These are phyloP conservation scores for Colletotrichum sp. DNA, from an alignment of 2,329 filamentous ascomycete genomes.

Conservation along the genomic window DNA sequence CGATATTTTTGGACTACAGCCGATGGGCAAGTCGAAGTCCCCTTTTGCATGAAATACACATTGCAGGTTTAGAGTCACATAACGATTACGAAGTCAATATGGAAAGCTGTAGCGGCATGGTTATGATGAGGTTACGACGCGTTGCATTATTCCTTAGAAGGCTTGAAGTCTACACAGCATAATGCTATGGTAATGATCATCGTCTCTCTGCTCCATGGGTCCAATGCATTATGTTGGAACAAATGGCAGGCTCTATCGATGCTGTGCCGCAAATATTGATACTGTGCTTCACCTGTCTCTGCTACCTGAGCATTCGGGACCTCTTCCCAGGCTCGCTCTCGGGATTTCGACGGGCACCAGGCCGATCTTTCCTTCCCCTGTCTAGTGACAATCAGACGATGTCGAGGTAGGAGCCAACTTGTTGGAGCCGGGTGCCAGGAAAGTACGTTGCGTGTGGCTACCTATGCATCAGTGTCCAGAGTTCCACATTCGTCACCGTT, in stretches of 20 bases:
- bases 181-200: background rate
- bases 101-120: background rate
- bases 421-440: background rate
- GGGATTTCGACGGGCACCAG: background rate
- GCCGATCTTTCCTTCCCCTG: background rate
- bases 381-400: background rate
- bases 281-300: background rate
- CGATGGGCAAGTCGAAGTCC: slow-evolving; percentile 35
- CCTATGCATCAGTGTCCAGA: background rate
- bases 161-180: background rate
- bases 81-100: background rate
- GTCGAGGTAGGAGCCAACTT: background rate
- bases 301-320: background rate
- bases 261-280: background rate
- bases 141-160: background rate
- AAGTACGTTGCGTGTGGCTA: background rate
- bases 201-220: background rate
- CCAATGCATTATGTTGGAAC: background rate
- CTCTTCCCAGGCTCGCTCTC: background rate
- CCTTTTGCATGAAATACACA: slow-evolving; percentile 1
- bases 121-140: background rate
- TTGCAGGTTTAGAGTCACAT: background rate
- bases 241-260: background rate
- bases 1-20: slow-evolving; percentile 62
- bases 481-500: background rate